A percentile compares a stretch with the other conserved stretches of the same genome.
These are phyloP conservation scores for Xeromyces bisporus DNA, from an alignment of 495 filamentous ascomycete species.

Conservation along the genomic window DNA sequence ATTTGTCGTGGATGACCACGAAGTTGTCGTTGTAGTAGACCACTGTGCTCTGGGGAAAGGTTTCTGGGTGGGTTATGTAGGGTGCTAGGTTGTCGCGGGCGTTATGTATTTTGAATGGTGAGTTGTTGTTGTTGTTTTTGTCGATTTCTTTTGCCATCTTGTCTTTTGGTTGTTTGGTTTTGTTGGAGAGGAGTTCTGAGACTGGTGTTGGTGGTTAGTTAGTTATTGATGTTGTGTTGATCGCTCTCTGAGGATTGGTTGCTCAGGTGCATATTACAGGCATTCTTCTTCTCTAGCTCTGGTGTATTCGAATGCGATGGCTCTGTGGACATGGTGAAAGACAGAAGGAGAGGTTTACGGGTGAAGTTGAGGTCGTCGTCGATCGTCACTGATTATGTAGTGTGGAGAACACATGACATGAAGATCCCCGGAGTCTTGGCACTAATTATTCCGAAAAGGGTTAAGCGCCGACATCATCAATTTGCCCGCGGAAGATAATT, in stretches of 20 bases:
- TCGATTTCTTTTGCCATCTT: slow-evolving; percentile 11
- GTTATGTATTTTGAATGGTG: slow-evolving; percentile 16
- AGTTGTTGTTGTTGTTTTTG: slow-evolving; percentile 11
- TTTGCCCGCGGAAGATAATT: no score
- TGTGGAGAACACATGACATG: no score
- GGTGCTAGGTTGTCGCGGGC: slow-evolving; percentile 47
- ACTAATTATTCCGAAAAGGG: no score
- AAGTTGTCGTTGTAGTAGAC: slow-evolving; percentile 54
- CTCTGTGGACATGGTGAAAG: no score
- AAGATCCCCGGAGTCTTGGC: no score
- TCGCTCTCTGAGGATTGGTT: not conserved
- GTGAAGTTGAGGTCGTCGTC: no score
- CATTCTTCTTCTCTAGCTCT: slow-evolving; percentile 24
- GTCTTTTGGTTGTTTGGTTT: slow-evolving; percentile 30
- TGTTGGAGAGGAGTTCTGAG: slow-evolving; percentile 49
- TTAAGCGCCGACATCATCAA: no score
- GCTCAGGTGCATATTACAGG: slow-evolving; percentile 14
- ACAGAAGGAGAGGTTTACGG: no score
- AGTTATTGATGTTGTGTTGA: no score
- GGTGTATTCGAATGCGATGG: no score
- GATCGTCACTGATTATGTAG: no score
- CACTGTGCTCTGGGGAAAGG: slow-evolving; percentile 42
- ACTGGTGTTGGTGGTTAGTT: slow-evolving; percentile 23
- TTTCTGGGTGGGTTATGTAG: slow-evolving; percentile 53
- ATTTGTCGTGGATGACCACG: slow-evolving; percentile 69